A percentile compares a stretch with the other conserved stretches of the same genome.
phyloP scores from a whole-genome alignment of 2,329 filamentous ascomycete genomes.

The Penicillium decumbens region DNA sequence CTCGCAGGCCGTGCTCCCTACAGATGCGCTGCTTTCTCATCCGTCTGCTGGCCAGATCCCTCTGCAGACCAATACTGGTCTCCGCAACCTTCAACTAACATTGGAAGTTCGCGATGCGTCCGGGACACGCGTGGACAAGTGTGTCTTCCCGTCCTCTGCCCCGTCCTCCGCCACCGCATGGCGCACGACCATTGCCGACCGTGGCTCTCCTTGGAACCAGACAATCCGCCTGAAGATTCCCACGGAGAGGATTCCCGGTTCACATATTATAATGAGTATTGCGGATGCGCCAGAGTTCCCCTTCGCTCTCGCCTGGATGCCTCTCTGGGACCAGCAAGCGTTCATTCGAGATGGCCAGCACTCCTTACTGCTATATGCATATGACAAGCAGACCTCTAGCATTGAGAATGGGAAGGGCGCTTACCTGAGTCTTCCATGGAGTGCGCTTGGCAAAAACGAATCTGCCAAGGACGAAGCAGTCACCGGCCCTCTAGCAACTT shows the following conservation, averaged over 20 bases:
- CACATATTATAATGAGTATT: constrained; percentile 85
- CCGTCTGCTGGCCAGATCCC: constrained; percentile 77
- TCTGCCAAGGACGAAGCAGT: constrained; percentile 66
- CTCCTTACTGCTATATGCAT: constrained; percentile 75
- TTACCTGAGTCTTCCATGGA: constrained; percentile 82
- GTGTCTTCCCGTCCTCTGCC: constrained; percentile 83
- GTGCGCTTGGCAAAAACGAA: constrained; percentile 60
- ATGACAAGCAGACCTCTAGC: constrained; percentile 84
- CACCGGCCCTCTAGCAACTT: constrained; percentile 72
- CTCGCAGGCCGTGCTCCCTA: constrained; percentile 69
- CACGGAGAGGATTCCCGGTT: constrained; percentile 71
- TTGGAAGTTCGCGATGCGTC: constrained; percentile 76
- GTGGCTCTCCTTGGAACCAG: constrained; percentile 80
- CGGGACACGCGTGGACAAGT: constrained; percentile 79
- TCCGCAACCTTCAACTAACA: constrained; percentile 78
- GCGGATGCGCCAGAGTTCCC: constrained; percentile 81
- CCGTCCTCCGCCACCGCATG: constrained; percentile 73
- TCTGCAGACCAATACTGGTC: constrained; percentile 59
- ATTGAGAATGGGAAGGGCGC: constrained; percentile 69
- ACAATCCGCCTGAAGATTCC: constrained; percentile 76
- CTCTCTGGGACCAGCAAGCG: constrained; percentile 85
- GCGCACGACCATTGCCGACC: constrained; percentile 75
- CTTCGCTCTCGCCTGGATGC: constrained; percentile 88
- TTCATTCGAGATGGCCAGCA: constrained; percentile 85
- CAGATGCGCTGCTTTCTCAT: constrained; percentile 59